A percentile compares a stretch with the other conserved stretches of the same genome.
Evolutionary conservation across 352 stramenopile genomes (phyloP).

Genomic region (Phytophthora rubi): DNA sequence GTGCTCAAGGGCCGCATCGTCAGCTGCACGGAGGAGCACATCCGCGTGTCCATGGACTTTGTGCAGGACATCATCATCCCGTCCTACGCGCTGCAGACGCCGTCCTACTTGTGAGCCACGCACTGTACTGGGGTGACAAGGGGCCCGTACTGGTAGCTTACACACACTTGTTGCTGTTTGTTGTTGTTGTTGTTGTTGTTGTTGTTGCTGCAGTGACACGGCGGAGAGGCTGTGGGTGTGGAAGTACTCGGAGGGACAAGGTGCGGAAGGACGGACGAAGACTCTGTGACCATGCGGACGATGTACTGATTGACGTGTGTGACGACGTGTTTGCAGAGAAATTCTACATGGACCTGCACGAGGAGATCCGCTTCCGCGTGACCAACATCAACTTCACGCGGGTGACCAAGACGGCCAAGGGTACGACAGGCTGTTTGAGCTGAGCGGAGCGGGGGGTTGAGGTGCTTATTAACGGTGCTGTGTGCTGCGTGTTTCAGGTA

Average conservation of each 20-base stretch:
- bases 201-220: slow-evolving; percentile 54
- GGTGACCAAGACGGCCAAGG: slow-evolving; percentile 88
- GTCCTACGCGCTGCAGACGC: slow-evolving; percentile 87
- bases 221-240: slow-evolving; percentile 84
- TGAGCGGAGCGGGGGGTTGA: neutral
- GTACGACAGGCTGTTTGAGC: slow-evolving; percentile 19
- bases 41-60: slow-evolving; percentile 91
- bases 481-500: slow-evolving; percentile 39
- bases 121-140: neutral
- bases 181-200: neutral
- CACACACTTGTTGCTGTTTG: no score
- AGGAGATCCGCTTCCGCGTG: slow-evolving; percentile 87
- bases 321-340: slow-evolving; percentile 43
- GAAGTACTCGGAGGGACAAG: slow-evolving; percentile 86
- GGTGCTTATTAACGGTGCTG: neutral
- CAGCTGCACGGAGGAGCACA: slow-evolving; percentile 90
- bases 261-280: no score
- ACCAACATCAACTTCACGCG: slow-evolving; percentile 92
- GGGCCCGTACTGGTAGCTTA: no score
- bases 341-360: slow-evolving; percentile 90
- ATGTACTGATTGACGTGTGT: no score
- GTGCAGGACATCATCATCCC: slow-evolving; percentile 91
- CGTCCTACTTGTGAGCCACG: slow-evolving; percentile 71
- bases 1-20: slow-evolving; percentile 90
- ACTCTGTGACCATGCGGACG: no score